phyloP scores from a whole-genome alignment of 1,284 basidiomycete genomes.

The Coniophora puteana region DNA sequence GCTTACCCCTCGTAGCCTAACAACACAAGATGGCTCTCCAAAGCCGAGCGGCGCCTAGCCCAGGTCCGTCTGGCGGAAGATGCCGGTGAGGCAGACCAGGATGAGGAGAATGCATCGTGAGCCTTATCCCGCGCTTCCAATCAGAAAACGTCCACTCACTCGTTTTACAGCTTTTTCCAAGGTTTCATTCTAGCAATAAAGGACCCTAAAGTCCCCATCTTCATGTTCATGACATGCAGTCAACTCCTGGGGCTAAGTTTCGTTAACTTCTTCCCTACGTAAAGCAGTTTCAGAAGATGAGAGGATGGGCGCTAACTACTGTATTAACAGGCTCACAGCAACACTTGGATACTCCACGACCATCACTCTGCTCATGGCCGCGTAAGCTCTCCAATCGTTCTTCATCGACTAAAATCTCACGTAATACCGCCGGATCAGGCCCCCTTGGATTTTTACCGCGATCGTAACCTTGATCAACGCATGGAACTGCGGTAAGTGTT shows the following conservation, averaged over 20 bases:
- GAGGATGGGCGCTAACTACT: background rate
- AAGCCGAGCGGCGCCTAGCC: conserved; percentile 61
- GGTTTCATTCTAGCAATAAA: conserved; percentile 60
- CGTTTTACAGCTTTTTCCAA: conserved; percentile 36
- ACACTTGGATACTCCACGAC: conserved; percentile 68
- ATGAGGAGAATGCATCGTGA: conserved; percentile 52
- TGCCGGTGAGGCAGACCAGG: conserved; percentile 67
- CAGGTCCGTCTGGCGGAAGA: conserved; percentile 73
- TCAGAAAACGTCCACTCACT: conserved; percentile 1
- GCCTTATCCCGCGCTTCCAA: conserved; percentile 16
- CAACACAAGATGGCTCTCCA: conserved; percentile 65
- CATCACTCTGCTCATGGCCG: conserved; percentile 56
- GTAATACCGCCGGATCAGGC: conserved; percentile 33
- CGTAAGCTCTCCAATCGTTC: conserved; percentile 38
- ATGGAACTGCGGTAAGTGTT: conserved; percentile 59
- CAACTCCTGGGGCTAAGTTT: conserved; percentile 66
- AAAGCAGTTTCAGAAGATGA: conserved; percentile 16
- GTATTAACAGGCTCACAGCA: conserved; percentile 45
- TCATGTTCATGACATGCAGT: conserved; percentile 51
- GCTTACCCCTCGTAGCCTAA: conserved; percentile 48
- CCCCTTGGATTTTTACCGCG: conserved; percentile 62
- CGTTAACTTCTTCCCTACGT: conserved; percentile 74
- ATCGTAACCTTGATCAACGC: conserved; percentile 56
- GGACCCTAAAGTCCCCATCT: conserved; percentile 61
- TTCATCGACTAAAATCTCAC: background rate